Percentiles rank a stretch among this genome's conserved stretches.
Conservation (phyloP, 1,284 basidiomycete species). For the Cronartium quercuum region DNA sequence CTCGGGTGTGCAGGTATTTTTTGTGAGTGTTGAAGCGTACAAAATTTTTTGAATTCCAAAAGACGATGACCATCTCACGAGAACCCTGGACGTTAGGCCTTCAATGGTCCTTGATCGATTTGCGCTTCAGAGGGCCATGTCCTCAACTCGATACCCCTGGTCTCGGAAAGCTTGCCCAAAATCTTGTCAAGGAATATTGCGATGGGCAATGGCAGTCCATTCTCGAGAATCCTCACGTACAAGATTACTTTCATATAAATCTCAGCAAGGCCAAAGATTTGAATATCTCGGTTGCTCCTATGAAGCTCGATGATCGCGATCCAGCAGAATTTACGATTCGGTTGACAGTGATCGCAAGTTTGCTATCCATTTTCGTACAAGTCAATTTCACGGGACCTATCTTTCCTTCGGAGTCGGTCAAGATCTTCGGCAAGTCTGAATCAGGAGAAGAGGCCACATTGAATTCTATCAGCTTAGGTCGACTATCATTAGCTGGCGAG, state of each 20-base stretch:
- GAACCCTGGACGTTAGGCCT: background rate
- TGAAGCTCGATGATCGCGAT: background rate
- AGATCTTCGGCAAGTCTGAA: slow-evolving; percentile 46
- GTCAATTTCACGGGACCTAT: slow-evolving; percentile 96
- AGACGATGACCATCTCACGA: background rate
- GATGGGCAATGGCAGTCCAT: background rate
- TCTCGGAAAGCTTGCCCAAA: background rate
- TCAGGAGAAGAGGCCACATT: slow-evolving; percentile 56
- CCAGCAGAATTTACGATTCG: background rate
- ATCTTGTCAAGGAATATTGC: background rate
- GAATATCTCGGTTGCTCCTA: background rate
- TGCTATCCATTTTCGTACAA: slow-evolving; percentile 63
- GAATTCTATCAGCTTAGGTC: slow-evolving; percentile 62
- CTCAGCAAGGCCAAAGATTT: background rate
- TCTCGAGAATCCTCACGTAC: background rate
- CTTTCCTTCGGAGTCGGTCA: slow-evolving; percentile 51
- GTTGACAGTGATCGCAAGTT: slow-evolving; percentile 1
- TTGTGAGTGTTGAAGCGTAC: too few relatives aligned
- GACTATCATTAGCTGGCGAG: slow-evolving; percentile 79
- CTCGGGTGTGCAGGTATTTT: too few relatives aligned
- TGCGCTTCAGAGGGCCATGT: background rate
- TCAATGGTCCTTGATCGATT: background rate
- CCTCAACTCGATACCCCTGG: background rate
- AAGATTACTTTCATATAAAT: background rate
- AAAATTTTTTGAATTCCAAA: background rate